These are phyloP conservation scores for Fusarium devonianum DNA, from an alignment of 2,329 filamentous ascomycete species.

Conservation along the genomic window DNA sequence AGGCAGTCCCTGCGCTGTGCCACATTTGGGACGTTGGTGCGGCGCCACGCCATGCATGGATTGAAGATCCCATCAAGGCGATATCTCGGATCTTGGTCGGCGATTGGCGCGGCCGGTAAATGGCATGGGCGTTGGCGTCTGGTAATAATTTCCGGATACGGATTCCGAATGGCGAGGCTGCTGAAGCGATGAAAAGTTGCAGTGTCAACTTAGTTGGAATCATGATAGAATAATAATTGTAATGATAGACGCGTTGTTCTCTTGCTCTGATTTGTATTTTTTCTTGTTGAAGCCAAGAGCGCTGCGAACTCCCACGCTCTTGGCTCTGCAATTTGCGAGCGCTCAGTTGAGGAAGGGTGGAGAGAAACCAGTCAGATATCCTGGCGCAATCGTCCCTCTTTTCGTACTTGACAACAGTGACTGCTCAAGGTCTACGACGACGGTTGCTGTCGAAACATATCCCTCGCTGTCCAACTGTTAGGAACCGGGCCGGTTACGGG, in stretches of 20 bases:
- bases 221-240: conserved; percentile 11
- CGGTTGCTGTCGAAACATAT: not conserved
- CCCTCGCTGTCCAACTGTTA: not conserved
- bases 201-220: conserved; percentile 1
- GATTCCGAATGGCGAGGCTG: not conserved
- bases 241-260: conserved; percentile 8
- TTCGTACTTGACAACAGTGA: not conserved
- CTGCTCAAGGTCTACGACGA: conserved; percentile 6
- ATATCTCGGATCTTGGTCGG: conserved; percentile 42
- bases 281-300: not conserved
- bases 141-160: conserved; percentile 1
- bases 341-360: no score
- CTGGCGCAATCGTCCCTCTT: not conserved
- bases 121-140: conserved; percentile 4
- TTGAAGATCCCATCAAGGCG: conserved; percentile 31
- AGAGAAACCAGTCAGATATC: not conserved
- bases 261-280: not conserved
- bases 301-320: conserved; percentile 3
- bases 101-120: conserved; percentile 14
- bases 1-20: conserved; percentile 12
- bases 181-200: not conserved
- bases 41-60: conserved; percentile 15
- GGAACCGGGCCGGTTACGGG: conserved; percentile 38
- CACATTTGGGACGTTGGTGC: conserved; percentile 20
- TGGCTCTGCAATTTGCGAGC: conserved; percentile 6